These are phyloP conservation scores for Monosporascus sp. DNA, from an alignment of 2,329 filamentous ascomycete genomes.

Conservation along the genomic window DNA sequence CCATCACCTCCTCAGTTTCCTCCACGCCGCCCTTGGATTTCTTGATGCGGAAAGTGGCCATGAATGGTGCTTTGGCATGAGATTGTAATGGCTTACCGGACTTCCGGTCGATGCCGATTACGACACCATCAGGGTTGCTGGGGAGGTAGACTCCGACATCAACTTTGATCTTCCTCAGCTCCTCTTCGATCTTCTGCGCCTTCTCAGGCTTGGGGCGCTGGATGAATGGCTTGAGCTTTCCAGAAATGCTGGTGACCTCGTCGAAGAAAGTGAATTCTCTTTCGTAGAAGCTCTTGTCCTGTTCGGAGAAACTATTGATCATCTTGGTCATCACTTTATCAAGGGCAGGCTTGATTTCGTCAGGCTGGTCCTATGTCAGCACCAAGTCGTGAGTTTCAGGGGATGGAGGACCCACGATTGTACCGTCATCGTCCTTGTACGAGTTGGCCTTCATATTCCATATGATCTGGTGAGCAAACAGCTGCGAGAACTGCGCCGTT, in stretches of 20 bases:
- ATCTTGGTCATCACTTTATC: conserved; percentile 85
- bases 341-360: conserved; percentile 86
- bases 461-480: conserved; percentile 98
- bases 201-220: conserved; percentile 92
- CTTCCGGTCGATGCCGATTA: conserved; percentile 96
- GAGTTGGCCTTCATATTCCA: conserved; percentile 99
- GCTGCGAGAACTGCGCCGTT: conserved; percentile 93
- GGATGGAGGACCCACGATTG: conserved; percentile 54
- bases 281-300: conserved; percentile 83
- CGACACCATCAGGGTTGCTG: conserved; percentile 92
- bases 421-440: conserved; percentile 92
- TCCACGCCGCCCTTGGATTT: conserved; percentile 60
- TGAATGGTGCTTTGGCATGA: conserved; percentile 96
- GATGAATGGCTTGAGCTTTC: conserved; percentile 90
- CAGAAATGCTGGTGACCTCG: conserved; percentile 91
- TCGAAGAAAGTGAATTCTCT: conserved; percentile 97
- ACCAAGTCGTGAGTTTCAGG: neutral
- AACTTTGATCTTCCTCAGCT: conserved; percentile 93
- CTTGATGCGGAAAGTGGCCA: conserved; percentile 97
- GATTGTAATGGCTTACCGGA: conserved; percentile 96
- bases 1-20: conserved; percentile 46
- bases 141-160: conserved; percentile 96
- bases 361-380: conserved; percentile 51
- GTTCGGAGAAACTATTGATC: conserved; percentile 71
- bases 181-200: conserved; percentile 98